Conservation (phyloP, 495 filamentous ascomycete genomes). For the Neurospora sp. region DNA sequence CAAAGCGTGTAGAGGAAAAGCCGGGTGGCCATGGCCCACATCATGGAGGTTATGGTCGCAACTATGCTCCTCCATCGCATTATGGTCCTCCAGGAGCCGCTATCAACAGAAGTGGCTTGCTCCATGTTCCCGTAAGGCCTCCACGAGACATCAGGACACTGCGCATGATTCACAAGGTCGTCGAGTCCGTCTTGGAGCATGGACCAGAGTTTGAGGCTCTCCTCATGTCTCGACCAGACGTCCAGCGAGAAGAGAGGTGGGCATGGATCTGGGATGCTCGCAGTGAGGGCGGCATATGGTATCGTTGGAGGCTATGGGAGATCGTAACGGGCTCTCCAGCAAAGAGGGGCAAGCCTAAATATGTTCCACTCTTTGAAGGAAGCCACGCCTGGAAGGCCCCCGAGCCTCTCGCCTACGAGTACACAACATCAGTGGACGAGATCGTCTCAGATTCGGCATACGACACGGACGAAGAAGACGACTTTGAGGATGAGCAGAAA, state of each 20-base stretch:
- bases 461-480: slow-evolving; percentile 78
- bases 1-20: slow-evolving; percentile 52
- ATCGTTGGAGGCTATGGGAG: slow-evolving; percentile 85
- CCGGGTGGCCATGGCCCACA: slow-evolving; percentile 43
- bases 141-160: slow-evolving; percentile 73
- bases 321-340: slow-evolving; percentile 51
- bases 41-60: slow-evolving; percentile 52
- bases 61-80: slow-evolving; percentile 73
- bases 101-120: slow-evolving; percentile 34
- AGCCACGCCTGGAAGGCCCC: slow-evolving; percentile 63
- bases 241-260: slow-evolving; percentile 80
- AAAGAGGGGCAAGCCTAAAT: slow-evolving; percentile 28
- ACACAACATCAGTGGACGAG: slow-evolving; percentile 59
- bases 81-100: slow-evolving; percentile 43
- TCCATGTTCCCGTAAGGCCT: slow-evolving; percentile 64
- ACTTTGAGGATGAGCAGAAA: slow-evolving; percentile 63
- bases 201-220: slow-evolving; percentile 88
- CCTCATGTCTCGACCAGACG: slow-evolving; percentile 72
- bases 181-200: slow-evolving; percentile 66
- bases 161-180: slow-evolving; percentile 76
- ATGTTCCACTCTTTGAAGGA: slow-evolving; percentile 57
- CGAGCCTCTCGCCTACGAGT: slow-evolving; percentile 61
- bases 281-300: slow-evolving; percentile 71
- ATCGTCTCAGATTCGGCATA: slow-evolving; percentile 78
- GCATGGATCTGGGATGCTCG: slow-evolving; percentile 89